phyloP scores from a whole-genome alignment of 306 rosid genomes.

The Urtica urens region DNA sequence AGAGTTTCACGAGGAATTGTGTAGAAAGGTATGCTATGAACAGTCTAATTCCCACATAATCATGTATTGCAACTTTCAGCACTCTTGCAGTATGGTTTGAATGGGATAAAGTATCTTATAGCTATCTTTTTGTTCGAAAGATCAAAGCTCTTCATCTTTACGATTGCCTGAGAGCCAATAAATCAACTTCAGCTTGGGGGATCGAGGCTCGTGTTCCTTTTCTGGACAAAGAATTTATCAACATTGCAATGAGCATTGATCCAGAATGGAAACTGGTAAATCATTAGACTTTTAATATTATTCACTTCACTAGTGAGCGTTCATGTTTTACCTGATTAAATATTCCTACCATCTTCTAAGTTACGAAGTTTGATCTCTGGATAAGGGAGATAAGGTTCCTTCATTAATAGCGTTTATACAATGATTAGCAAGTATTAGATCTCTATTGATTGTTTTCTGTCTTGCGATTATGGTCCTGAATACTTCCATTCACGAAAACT shows the following conservation, averaged over 20 bases:
- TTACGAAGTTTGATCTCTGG: no score
- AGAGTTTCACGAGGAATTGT: constrained; percentile 88
- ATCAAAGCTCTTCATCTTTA: constrained; percentile 92
- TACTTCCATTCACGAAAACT: constrained; percentile 15
- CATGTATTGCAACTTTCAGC: background rate
- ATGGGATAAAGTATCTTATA: constrained; percentile 1
- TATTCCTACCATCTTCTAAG: no score
- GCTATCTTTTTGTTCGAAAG: constrained; percentile 27
- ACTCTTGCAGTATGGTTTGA: constrained; percentile 2
- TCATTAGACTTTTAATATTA: no score
- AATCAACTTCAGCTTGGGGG: constrained; percentile 98
- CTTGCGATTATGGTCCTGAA: background rate
- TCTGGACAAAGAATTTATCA: constrained; percentile 76
- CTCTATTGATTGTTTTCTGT: no score
- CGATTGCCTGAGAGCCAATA: constrained; percentile 93
- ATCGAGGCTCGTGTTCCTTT: constrained; percentile 98
- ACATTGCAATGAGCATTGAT: constrained; percentile 66
- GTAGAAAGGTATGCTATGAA: constrained; percentile 52
- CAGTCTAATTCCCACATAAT: background rate
- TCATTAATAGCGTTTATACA: no score
- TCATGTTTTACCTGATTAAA: no score
- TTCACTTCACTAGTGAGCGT: no score
- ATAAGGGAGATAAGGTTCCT: no score
- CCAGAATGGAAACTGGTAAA: constrained; percentile 93
- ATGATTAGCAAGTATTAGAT: no score